Evolutionary conservation across 345 rosid species (phyloP).

Genomic region (Lepidium sativum): DNA sequence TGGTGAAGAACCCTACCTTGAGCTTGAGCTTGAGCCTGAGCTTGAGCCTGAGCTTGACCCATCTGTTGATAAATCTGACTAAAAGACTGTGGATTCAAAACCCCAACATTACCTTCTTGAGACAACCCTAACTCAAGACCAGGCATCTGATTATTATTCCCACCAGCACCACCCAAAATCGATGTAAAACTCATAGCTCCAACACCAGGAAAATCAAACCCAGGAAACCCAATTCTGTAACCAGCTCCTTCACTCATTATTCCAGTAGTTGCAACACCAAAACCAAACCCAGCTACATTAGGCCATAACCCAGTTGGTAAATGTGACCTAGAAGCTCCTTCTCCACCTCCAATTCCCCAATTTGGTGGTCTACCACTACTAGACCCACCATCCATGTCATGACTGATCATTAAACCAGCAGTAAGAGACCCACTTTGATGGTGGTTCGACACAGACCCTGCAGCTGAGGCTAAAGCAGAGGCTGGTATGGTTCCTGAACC

Average conservation of each 20-base stretch:
- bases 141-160: conserved; percentile 51
- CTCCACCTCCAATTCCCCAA: conserved; percentile 51
- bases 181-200: conserved; percentile 79
- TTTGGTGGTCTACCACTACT: conserved; percentile 45
- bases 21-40: conserved; percentile 8
- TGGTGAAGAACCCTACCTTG: conserved; percentile 39
- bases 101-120: conserved; percentile 89
- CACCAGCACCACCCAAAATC: conserved; percentile 51
- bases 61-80: conserved; percentile 89
- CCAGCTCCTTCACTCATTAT: conserved; percentile 49
- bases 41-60: conserved; percentile 45
- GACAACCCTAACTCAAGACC: conserved; percentile 92
- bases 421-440: conserved; percentile 53
- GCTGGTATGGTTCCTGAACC: conserved; percentile 97
- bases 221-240: conserved; percentile 67
- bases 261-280: conserved; percentile 34
- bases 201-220: conserved; percentile 62
- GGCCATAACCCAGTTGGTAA: conserved; percentile 66
- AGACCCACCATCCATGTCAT: conserved; percentile 42
- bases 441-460: conserved; percentile 46
- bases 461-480: conserved; percentile 65
- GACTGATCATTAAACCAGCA: conserved; percentile 68
- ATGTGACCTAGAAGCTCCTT: conserved; percentile 62
- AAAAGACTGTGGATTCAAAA: conserved; percentile 64
- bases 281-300: conserved; percentile 51